Evolutionary conservation across 176 grass and related monocot genomes (phyloP).

Genomic region (Metroxylon sagu): DNA sequence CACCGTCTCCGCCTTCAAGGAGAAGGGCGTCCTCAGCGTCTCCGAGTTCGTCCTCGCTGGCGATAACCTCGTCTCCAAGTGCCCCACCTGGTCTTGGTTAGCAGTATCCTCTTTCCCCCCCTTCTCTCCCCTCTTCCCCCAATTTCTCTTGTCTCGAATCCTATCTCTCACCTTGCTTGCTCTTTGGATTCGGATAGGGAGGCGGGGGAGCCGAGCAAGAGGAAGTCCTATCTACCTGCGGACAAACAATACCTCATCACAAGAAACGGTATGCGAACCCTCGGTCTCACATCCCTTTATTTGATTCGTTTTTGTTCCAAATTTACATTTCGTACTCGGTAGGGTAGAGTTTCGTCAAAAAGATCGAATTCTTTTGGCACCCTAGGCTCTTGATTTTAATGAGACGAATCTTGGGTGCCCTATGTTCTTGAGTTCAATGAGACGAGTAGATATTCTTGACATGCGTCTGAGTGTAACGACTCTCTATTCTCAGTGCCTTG

Average conservation of each 20-base stretch:
- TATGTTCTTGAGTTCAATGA: too few species aligned
- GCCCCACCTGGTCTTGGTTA: slow-evolving; percentile 95
- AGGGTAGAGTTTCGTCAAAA: too few species aligned
- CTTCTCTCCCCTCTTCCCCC: neutral
- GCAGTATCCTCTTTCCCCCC: neutral
- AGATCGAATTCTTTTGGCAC: too few species aligned
- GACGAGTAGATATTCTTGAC: too few species aligned
- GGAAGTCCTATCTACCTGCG: slow-evolving; percentile 55
- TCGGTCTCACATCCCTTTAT: neutral
- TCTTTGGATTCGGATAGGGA: slow-evolving; percentile 51
- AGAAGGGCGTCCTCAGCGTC: slow-evolving; percentile 91
- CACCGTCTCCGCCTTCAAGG: slow-evolving; percentile 82
- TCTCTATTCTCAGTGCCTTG: slow-evolving; percentile 54
- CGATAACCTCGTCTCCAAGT: slow-evolving; percentile 97
- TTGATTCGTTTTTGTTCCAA: too few species aligned
- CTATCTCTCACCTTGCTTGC: neutral
- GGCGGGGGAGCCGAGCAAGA: slow-evolving; percentile 74
- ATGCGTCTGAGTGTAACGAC: too few species aligned
- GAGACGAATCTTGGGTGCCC: neutral
- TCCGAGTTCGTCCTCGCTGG: slow-evolving; percentile 89
- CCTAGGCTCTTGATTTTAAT: neutral
- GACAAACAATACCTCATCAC: slow-evolving; percentile 89
- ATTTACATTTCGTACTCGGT: too few species aligned
- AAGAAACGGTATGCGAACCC: slow-evolving; percentile 57
- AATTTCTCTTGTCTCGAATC: neutral